Base-by-base conservation (phyloP, 805 yeast genomes). In the Saccharomycopsis javanensis region DNA sequence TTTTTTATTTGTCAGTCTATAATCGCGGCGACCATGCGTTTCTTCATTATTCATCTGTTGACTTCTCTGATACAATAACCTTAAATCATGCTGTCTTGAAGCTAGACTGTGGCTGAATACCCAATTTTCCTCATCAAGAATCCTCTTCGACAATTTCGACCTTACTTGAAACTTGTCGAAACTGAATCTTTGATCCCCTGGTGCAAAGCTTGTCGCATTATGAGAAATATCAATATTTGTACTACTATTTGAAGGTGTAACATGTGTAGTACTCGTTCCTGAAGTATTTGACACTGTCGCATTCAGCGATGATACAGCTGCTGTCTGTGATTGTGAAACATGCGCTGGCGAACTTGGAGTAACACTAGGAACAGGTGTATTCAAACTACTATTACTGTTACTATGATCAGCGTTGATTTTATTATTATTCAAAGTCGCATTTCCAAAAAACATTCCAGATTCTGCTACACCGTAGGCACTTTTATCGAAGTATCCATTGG, bases 51-150 rank as follows among this genome's bases (percentile, higher is more conserved):
- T 74, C 20, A 77, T 68, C 38, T 78, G 72, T 25, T 79, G 77
- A 20, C 72, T 73, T 61, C 91, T 74, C 59, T 86, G 81, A 55
- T 78, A 79, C 37, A 77, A 69, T 51, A 90, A 71, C 58, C 77
- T 77, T 34, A 80, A 72, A 68, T 94, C 94, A 67, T 79, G 87
- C 54, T 82, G 82, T 61, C 85, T 76, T 3, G 90, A 81, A 33
- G 92, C 85, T n/a, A 77, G 71, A 0, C 96, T 94, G 63, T 88
- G 90, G 64, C 88, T 91, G 63, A 79, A 81, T 71, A 90, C 79
- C 96, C 97, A 90, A 37, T 85, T 81, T 33, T 85, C 84, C 62
- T 88, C 88, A 34, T 80, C 58, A 2, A 60, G 51, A 45, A 60
- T 37, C 8, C 55, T 55, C 31, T 57, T 60, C 3, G 60, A 53